These are phyloP conservation scores for Avena insularis DNA, from an alignment of 176 grass and related monocot genomes.

Conservation along the genomic window DNA sequence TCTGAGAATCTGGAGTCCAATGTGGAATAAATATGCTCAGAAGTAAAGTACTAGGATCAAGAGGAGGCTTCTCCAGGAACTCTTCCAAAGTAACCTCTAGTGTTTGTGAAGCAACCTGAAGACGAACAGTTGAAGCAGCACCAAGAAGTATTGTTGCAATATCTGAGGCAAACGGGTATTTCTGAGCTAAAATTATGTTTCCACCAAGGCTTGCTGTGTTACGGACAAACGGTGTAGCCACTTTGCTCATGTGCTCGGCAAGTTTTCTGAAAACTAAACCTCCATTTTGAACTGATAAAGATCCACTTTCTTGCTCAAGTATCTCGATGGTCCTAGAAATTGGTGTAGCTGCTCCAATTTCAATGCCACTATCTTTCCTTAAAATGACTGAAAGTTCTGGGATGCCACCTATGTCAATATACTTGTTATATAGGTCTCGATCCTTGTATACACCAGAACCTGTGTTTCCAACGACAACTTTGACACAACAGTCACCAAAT, in stretches of 20 bases:
- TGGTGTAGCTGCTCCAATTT: slow-evolving; percentile 68
- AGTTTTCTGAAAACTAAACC: slow-evolving; percentile 63
- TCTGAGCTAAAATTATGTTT: slow-evolving; percentile 80
- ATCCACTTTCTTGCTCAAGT: slow-evolving; percentile 42
- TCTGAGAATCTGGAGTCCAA: slow-evolving; percentile 39
- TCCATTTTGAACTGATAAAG: slow-evolving; percentile 15
- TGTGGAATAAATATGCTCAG: slow-evolving; percentile 72
- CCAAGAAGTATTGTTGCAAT: slow-evolving; percentile 81
- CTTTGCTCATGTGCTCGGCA: slow-evolving; percentile 79
- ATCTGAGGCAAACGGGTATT: slow-evolving; percentile 64
- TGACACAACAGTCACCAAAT: slow-evolving; percentile 44
- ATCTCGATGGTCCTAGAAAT: slow-evolving; percentile 61
- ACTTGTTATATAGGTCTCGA: slow-evolving; percentile 51
- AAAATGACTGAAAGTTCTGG: slow-evolving; percentile 60
- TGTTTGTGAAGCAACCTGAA: slow-evolving; percentile 51
- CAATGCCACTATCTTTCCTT: slow-evolving; percentile 43
- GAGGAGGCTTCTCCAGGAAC: slow-evolving; percentile 60
- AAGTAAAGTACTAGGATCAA: slow-evolving; percentile 52
- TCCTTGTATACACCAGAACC: slow-evolving; percentile 79
- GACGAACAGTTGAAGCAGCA: slow-evolving; percentile 51
- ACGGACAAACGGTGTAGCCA: slow-evolving; percentile 70
- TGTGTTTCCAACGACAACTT: slow-evolving; percentile 73
- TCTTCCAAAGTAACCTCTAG: slow-evolving; percentile 67
- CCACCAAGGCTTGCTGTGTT: slow-evolving; percentile 83
- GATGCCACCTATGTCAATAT: slow-evolving; percentile 70